These are phyloP conservation scores for Alternaria sp. DNA, from an alignment of 2,329 filamentous ascomycete genomes.

Conservation along the genomic window DNA sequence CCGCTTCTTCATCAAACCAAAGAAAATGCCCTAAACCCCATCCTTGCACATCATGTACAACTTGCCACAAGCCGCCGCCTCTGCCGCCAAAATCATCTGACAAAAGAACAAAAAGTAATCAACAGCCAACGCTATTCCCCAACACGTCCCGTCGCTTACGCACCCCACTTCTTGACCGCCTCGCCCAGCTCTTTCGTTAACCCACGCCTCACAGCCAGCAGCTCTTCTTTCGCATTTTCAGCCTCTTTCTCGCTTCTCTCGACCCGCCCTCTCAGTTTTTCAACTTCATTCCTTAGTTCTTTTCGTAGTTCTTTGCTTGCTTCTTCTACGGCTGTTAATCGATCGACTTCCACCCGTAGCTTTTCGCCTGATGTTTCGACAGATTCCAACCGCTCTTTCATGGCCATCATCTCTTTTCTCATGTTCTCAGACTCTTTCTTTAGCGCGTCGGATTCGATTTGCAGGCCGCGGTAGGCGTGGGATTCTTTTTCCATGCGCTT, in stretches of 20 bases:
- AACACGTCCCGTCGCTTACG: neutral
- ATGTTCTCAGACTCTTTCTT: constrained; percentile 6
- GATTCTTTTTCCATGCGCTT: constrained; percentile 15
- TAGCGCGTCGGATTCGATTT: constrained; percentile 13
- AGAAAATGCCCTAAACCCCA: neutral
- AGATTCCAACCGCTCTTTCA: constrained; percentile 16
- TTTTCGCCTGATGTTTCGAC: constrained; percentile 11
- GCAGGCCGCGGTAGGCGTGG: constrained; percentile 6
- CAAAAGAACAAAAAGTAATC: neutral
- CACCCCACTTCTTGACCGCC: constrained; percentile 16
- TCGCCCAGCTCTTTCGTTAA: constrained; percentile 12
- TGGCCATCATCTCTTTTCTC: constrained; percentile 12
- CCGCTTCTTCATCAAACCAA: neutral
- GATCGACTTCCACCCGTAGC: neutral
- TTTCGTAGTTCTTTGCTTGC: constrained; percentile 2
- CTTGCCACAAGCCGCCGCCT: neutral
- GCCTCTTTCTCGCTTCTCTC: constrained; percentile 16
- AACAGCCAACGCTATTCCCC: neutral
- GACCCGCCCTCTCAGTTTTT: constrained; percentile 4
- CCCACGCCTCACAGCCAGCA: constrained; percentile 6
- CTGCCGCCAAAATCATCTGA: neutral
- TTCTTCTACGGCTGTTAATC: constrained; percentile 2
- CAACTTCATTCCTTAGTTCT: constrained; percentile 7
- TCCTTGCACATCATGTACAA: neutral
- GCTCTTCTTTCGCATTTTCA: constrained; percentile 10